A percentile compares a stretch with the other conserved stretches of the same genome.
These are phyloP conservation scores for Linum trigynum DNA, from an alignment of 345 rosid species.

Conservation along the genomic window DNA sequence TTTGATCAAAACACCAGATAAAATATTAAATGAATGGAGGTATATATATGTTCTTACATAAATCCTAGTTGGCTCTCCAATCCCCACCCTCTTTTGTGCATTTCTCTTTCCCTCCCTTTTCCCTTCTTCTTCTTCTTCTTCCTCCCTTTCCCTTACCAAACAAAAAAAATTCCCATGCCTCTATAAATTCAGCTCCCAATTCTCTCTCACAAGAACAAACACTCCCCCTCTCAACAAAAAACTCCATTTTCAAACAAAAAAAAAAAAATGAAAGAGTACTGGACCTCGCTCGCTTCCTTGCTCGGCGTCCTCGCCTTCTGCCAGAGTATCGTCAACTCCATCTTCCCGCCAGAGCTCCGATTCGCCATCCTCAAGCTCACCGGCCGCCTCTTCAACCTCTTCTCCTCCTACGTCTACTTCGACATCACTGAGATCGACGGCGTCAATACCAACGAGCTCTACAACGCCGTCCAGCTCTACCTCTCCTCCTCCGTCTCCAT, in stretches of 20 bases:
- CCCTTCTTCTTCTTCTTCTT: background rate
- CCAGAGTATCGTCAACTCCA: constrained; percentile 53
- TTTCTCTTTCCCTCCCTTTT: constrained; percentile 10
- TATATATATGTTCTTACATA: too few relatives aligned
- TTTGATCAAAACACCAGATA: too few relatives aligned
- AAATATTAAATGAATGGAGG: background rate
- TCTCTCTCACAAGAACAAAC: background rate
- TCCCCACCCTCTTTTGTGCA: constrained; percentile 8
- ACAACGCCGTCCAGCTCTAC: constrained; percentile 97
- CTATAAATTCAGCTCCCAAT: background rate
- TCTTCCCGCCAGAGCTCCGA: constrained; percentile 88
- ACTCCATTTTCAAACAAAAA: background rate
- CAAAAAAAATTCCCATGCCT: background rate
- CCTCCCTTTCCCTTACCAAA: background rate
- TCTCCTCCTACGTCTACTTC: constrained; percentile 66
- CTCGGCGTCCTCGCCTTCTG: constrained; percentile 81
- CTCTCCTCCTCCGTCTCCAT: constrained; percentile 61
- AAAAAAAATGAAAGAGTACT: constrained; percentile 52
- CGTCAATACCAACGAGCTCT: constrained; percentile 96
- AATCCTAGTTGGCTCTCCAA: background rate
- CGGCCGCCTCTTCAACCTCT: constrained; percentile 36
- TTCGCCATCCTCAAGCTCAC: constrained; percentile 50
- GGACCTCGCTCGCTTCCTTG: constrained; percentile 75
- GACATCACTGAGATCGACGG: constrained; percentile 96
- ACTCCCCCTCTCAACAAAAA: background rate